Evolutionary conservation across 2,329 filamentous ascomycete species (phyloP).

Genomic region (Bipolaris oryzae): DNA sequence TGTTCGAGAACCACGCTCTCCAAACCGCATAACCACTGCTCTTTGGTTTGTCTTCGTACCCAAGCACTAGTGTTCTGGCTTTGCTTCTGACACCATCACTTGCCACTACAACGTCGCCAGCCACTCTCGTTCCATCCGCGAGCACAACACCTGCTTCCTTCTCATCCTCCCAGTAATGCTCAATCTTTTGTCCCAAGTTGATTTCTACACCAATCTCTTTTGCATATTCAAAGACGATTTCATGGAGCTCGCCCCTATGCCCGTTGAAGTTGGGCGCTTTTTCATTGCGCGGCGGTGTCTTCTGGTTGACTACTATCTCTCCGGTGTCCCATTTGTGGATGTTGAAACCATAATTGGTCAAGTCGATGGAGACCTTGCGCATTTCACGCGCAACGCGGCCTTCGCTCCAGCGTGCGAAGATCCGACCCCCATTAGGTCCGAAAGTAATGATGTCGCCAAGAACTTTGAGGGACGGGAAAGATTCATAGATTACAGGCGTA

Average conservation of each 20-base stretch:
- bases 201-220: slow-evolving; percentile 62
- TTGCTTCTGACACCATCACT: slow-evolving; percentile 61
- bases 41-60: slow-evolving; percentile 60
- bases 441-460: slow-evolving; percentile 69
- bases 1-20: slow-evolving; percentile 53
- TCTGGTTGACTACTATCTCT: slow-evolving; percentile 65
- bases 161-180: slow-evolving; percentile 62
- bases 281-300: slow-evolving; percentile 51
- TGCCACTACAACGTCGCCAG: slow-evolving; percentile 58
- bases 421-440: slow-evolving; percentile 65
- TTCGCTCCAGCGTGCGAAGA: slow-evolving; percentile 64
- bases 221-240: slow-evolving; percentile 64
- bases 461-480: slow-evolving; percentile 62
- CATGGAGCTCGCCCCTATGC: slow-evolving; percentile 65
- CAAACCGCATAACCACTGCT: slow-evolving; percentile 62
- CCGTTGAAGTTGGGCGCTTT: slow-evolving; percentile 65
- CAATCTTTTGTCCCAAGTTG: slow-evolving; percentile 58
- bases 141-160: slow-evolving; percentile 59
- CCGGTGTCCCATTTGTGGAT: slow-evolving; percentile 66
- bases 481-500: slow-evolving; percentile 63
- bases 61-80: slow-evolving; percentile 58
- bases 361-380: slow-evolving; percentile 59
- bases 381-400: slow-evolving; percentile 57
- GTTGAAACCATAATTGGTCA: slow-evolving; percentile 62
- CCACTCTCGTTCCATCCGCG: slow-evolving; percentile 55